Evolutionary conservation across 371 early-diverging fungal genomes (phyloP).

Genomic region (Rhizopus delemar): DNA sequence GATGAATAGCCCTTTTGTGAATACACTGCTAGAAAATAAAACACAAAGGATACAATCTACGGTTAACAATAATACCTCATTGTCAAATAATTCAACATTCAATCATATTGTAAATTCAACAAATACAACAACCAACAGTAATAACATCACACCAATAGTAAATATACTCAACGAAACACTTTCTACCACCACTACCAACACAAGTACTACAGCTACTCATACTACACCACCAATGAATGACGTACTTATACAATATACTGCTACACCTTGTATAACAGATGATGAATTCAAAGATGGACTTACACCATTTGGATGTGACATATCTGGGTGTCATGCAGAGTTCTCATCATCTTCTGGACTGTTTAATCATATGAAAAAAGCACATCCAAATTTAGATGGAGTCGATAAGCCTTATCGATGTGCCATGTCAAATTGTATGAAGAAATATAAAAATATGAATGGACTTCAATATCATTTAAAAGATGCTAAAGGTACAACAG

Average conservation of each 20-base stretch:
- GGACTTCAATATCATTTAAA: constrained; percentile 90
- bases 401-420: constrained; percentile 78
- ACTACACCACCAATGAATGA: constrained; percentile 11
- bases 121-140: background rate
- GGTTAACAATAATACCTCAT: background rate
- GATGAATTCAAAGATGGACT: constrained; percentile 19
- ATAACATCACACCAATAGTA: background rate
- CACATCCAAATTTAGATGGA: constrained; percentile 53
- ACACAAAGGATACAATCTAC: too few relatives aligned
- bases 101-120: background rate
- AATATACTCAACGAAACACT: background rate
- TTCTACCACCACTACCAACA: background rate
- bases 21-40: constrained; percentile 31
- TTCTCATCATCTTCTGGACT: constrained; percentile 63
- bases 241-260: constrained; percentile 27
- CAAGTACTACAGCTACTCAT: background rate
- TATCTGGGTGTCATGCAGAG: constrained; percentile 61
- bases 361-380: constrained; percentile 69
- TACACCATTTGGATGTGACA: constrained; percentile 75
- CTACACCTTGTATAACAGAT: background rate
- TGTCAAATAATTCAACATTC: background rate
- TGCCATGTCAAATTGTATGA: constrained; percentile 74
- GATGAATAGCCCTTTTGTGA: constrained; percentile 28
- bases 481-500: constrained; percentile 61
- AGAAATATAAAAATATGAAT: constrained; percentile 91